phyloP scores from a whole-genome alignment of 208 protist genomes.

The Leishmania martiniquensis region DNA sequence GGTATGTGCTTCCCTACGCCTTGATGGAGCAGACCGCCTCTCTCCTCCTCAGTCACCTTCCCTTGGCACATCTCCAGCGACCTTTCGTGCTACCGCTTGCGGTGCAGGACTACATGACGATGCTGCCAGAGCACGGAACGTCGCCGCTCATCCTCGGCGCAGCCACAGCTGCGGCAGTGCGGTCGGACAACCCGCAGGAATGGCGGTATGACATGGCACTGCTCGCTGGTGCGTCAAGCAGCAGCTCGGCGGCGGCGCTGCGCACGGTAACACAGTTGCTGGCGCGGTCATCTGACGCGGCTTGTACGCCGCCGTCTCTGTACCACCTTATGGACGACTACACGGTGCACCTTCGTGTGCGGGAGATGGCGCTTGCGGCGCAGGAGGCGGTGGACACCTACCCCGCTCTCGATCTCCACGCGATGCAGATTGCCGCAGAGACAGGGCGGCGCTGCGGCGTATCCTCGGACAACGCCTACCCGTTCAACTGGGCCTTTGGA shows the following conservation, averaged over 20 bases:
- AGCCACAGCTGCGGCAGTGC: constrained; percentile 25
- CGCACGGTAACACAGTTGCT: constrained; percentile 18
- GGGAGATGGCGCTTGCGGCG: constrained; percentile 35
- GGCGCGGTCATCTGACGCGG: constrained; percentile 5
- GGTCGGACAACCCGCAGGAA: constrained; percentile 3
- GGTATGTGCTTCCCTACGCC: constrained; percentile 38
- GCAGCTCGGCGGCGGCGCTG: constrained; percentile 5
- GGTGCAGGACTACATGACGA: constrained; percentile 66
- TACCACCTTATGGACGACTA: constrained; percentile 48
- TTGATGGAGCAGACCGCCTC: constrained; percentile 75
- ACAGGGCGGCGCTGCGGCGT: constrained; percentile 24
- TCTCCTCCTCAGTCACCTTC: constrained; percentile 65
- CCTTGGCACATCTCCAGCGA: constrained; percentile 58
- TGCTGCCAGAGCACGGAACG: constrained; percentile 61
- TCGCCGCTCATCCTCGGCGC: constrained; percentile 15
- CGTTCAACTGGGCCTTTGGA: constrained; percentile 36
- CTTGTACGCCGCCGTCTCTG: constrained; percentile 36
- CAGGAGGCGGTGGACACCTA: constrained; percentile 29
- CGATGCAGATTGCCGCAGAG: constrained; percentile 28
- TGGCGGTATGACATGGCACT: constrained; percentile 11
- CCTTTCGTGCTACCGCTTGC: constrained; percentile 72
- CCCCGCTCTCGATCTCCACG: constrained; percentile 23
- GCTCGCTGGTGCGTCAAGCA: not conserved
- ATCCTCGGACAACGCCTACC: constrained; percentile 27
- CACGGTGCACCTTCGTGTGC: constrained; percentile 39